Base-by-base conservation (phyloP, 805 yeast species). In the Ogataea salicorniae region DNA sequence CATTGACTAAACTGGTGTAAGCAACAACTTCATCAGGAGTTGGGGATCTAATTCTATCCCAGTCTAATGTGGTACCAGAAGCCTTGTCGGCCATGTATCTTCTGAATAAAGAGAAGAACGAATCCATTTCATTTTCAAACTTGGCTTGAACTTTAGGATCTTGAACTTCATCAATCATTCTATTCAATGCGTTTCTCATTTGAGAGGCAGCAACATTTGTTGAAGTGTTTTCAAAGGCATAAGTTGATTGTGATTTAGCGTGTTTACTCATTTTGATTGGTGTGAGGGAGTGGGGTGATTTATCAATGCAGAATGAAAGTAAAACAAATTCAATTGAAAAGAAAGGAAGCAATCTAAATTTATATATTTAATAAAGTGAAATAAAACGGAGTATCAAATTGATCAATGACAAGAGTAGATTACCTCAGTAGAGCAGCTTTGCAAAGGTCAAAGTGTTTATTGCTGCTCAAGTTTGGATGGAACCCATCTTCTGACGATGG, bases 1-100 rank as follows among this genome's bases (percentile, higher is more conserved):
- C 67, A 42, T 71, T 74, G 5, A 63, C 62, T 54, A 90, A 75
- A 36, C 74, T 62, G 37, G 70, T 61, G 74, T 87, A 94, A 57
- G 82, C 83, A 48, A 90, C 91, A 53, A 94, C 99, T 72, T 94
- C 97, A 58, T 83, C 88, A 16, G 83, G 79, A 40, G 81, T 73
- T 43, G 99, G 99, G 4, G 97, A 90, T 68, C 87, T 83, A 71
- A 94, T 94, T 69, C 86, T 84, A 50, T 92, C 98, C 99, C 99
- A 94, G 58, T 87, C 91, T 61, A 92, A 73, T 18, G 91, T 77
- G 58, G 76, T 81, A 37, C 91, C 94, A 41, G 87, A 76, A 29
- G 97, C 96, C 67, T 90, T 89, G 66, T 90, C 96, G 39, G 87
- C 70, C 52, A 94, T 74, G 63, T 92, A 94, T 67, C 98, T 81